Percentiles rank a stretch among this genome's conserved stretches.
These are phyloP conservation scores for Colletotrichum sojae DNA, from an alignment of 2,329 filamentous ascomycete genomes.

Conservation along the genomic window DNA sequence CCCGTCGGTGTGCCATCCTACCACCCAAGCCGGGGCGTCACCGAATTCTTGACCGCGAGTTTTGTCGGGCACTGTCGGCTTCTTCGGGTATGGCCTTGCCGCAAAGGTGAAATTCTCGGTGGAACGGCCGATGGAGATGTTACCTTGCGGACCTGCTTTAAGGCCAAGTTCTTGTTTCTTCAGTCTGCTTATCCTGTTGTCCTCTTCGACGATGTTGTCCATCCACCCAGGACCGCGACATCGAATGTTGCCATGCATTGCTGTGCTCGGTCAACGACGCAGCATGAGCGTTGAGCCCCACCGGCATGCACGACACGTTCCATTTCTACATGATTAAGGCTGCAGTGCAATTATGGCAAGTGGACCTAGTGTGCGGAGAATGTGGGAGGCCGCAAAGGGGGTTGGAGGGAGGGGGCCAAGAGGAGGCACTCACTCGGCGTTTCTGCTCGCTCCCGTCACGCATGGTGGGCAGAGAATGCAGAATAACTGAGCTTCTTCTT, in stretches of 20 bases:
- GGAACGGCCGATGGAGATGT: constrained; percentile 94
- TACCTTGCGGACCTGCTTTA: constrained; percentile 88
- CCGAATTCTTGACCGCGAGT: constrained; percentile 89
- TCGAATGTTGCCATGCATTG: constrained; percentile 77
- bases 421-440: constrained; percentile 60
- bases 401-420: background rate
- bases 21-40: constrained; percentile 83
- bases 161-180: constrained; percentile 83
- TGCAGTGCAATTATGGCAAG: constrained; percentile 8
- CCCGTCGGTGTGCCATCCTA: constrained; percentile 96
- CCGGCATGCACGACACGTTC: constrained; percentile 15
- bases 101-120: constrained; percentile 90
- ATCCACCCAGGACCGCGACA: constrained; percentile 84
- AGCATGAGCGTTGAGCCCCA: constrained; percentile 19
- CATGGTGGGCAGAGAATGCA: constrained; percentile 80
- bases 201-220: constrained; percentile 78
- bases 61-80: constrained; percentile 76
- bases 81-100: constrained; percentile 78
- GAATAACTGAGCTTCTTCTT: constrained; percentile 72
- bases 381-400: background rate
- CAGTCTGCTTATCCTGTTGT: constrained; percentile 81
- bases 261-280: constrained; percentile 12
- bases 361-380: constrained; percentile 10
- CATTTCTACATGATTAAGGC: constrained; percentile 27
- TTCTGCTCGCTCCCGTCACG: constrained; percentile 69